These are phyloP conservation scores for Cinchona pubescens DNA, from an alignment of 257 asterid genomes.

Conservation along the genomic window DNA sequence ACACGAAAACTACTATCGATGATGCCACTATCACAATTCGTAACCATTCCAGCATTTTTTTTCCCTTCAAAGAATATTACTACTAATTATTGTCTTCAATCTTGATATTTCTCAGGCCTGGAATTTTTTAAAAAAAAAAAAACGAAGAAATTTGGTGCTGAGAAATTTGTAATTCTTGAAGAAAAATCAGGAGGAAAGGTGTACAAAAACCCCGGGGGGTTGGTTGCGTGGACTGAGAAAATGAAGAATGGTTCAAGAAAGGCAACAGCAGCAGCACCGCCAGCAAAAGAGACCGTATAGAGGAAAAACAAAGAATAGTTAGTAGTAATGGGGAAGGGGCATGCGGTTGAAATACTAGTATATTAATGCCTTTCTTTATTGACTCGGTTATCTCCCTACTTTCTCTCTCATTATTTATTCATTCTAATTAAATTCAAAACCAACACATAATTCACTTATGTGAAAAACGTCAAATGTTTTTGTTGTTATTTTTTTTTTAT, in stretches of 20 bases:
- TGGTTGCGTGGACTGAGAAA: conserved; percentile 35
- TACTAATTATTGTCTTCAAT: too few species aligned
- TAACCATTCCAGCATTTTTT: conserved; percentile 48
- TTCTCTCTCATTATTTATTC: neutral
- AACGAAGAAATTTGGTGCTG: neutral
- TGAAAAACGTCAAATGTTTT: too few species aligned
- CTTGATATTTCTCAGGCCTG: neutral
- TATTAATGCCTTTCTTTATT: conserved; percentile 13
- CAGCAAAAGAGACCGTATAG: conserved; percentile 28
- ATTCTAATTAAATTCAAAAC: neutral
- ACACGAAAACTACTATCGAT: conserved; percentile 16
- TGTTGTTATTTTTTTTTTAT: too few species aligned
- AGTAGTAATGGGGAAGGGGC: conserved; percentile 22
- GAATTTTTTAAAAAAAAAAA: neutral
- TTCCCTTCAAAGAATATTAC: neutral
- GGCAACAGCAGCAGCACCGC: conserved; percentile 27
- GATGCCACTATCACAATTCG: conserved; percentile 31
- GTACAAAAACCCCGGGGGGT: conserved; percentile 13
- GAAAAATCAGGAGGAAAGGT: neutral
- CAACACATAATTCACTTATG: neutral
- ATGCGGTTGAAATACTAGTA: conserved; percentile 12
- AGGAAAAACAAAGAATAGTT: neutral
- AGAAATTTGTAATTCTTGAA: neutral
- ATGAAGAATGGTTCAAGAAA: conserved; percentile 47
- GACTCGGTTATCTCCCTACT: neutral